These are phyloP conservation scores for Naganishia sp. DNA, from an alignment of 1,284 basidiomycete species.

Conservation along the genomic window DNA sequence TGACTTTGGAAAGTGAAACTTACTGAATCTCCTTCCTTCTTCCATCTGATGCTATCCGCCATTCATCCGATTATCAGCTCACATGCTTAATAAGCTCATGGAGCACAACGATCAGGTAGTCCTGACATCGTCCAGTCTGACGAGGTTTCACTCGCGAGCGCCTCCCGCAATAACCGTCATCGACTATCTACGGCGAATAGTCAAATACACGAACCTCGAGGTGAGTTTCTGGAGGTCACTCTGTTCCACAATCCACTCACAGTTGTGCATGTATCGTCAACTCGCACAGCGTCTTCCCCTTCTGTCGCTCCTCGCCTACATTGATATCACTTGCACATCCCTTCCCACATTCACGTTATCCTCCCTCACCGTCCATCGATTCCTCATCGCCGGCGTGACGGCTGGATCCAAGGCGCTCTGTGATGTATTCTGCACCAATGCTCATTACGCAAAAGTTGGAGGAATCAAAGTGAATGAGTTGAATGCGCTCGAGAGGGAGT, in stretches of 20 bases:
- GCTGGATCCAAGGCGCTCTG: conserved; percentile 87
- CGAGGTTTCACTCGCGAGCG: conserved; percentile 88
- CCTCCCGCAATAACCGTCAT: conserved; percentile 78
- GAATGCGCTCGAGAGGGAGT: conserved; percentile 88
- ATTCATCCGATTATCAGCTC: conserved; percentile 59
- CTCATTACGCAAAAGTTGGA: conserved; percentile 88
- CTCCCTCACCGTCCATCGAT: conserved; percentile 91
- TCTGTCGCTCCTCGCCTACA: conserved; percentile 85
- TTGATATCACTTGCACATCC: conserved; percentile 87
- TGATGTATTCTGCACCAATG: conserved; percentile 89
- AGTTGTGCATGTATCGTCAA: not conserved
- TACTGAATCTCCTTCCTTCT: conserved; percentile 21
- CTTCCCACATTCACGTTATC: conserved; percentile 84
- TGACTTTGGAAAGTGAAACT: not conserved
- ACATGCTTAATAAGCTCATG: conserved; percentile 90
- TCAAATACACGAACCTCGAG: conserved; percentile 89
- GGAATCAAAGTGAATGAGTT: conserved; percentile 86
- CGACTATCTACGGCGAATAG: conserved; percentile 87
- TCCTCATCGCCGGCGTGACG: conserved; percentile 84
- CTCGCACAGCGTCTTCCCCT: conserved; percentile 74
- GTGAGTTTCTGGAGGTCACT: conserved; percentile 55
- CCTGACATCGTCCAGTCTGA: conserved; percentile 60
- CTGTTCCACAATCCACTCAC: not conserved
- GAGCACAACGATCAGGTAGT: conserved; percentile 86
- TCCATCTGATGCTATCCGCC: not conserved